phyloP scores from a whole-genome alignment of 805 yeast species.

The Pichia deserticola region DNA sequence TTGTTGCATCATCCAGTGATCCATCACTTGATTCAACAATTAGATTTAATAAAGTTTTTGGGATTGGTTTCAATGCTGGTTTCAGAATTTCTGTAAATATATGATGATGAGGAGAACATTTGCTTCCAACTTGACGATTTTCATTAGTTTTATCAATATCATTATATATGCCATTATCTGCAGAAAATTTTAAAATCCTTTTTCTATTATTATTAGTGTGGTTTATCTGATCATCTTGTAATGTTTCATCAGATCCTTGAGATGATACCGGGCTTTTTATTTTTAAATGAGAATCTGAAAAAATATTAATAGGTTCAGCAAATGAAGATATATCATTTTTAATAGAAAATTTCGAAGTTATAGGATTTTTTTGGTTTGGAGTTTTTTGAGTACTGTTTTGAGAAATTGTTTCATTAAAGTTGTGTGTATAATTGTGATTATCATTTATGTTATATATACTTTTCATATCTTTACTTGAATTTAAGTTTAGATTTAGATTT shows the following conservation, averaged over 20 bases:
- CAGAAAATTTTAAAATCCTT: neutral
- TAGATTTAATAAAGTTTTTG: slow-evolving; percentile 33
- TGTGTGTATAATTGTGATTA: neutral
- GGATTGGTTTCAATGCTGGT: slow-evolving; percentile 27
- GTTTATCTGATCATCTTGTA: neutral
- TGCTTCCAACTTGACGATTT: neutral
- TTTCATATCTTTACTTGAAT: neutral
- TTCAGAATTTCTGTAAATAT: slow-evolving; percentile 21
- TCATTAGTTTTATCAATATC: neutral
- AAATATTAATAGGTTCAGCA: slow-evolving; percentile 4
- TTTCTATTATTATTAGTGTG: neutral
- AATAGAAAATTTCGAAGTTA: neutral
- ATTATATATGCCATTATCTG: neutral
- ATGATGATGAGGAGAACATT: slow-evolving; percentile 35
- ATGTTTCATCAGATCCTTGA: slow-evolving; percentile 6
- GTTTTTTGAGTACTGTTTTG: neutral
- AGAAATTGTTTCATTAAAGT: neutral
- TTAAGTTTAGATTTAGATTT: slow-evolving; percentile 14
- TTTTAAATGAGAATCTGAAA: neutral
- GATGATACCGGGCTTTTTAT: slow-evolving; percentile 4
- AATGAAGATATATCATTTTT: neutral
- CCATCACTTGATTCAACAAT: slow-evolving; percentile 61
- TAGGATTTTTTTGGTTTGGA: neutral
- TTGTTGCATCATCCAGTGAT: slow-evolving; percentile 53
- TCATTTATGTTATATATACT: neutral